These are phyloP conservation scores for Fusarium setosum DNA, from an alignment of 2,329 filamentous ascomycete genomes.

Conservation along the genomic window DNA sequence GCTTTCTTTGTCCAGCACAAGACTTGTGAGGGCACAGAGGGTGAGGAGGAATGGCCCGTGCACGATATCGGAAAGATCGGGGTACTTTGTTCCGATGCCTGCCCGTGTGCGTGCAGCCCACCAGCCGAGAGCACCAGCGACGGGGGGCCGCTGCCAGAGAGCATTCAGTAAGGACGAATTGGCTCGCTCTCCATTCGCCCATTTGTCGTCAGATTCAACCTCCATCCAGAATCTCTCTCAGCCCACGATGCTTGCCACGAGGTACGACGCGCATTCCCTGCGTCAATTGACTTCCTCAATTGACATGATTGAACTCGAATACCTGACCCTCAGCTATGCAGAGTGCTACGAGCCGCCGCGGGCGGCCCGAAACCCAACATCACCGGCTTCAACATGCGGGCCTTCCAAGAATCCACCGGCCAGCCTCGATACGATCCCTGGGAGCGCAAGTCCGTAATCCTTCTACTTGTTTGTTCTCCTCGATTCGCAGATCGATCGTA, in stretches of 20 bases:
- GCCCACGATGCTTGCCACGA: conserved; percentile 54
- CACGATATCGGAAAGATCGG: conserved; percentile 35
- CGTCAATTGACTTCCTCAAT: conserved; percentile 16
- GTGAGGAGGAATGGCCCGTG: conserved; percentile 35
- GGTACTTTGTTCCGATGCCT: conserved; percentile 38
- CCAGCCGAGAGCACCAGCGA: conserved; percentile 8
- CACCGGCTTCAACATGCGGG: conserved; percentile 91
- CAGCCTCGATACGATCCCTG: conserved; percentile 73
- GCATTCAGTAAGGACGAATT: conserved; percentile 40
- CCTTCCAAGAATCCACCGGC: conserved; percentile 79
- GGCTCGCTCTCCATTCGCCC: conserved; percentile 45
- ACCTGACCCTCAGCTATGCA: conserved; percentile 38
- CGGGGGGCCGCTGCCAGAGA: conserved; percentile 8
- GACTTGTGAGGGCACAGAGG: conserved; percentile 23
- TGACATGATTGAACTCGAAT: conserved; percentile 2
- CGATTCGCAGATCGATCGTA: not conserved
- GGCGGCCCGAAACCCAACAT: conserved; percentile 75
- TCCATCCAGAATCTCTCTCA: conserved; percentile 36
- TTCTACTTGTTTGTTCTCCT: not conserved
- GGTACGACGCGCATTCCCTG: conserved; percentile 42
- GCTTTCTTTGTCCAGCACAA: conserved; percentile 27
- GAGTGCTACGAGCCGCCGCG: conserved; percentile 62
- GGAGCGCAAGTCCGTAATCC: conserved; percentile 68
- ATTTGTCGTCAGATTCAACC: conserved; percentile 44
- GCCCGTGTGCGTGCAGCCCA: not conserved